Base-by-base conservation (phyloP, 768 basidiomycete genomes). In the Chlorophyllum brunneum region DNA sequence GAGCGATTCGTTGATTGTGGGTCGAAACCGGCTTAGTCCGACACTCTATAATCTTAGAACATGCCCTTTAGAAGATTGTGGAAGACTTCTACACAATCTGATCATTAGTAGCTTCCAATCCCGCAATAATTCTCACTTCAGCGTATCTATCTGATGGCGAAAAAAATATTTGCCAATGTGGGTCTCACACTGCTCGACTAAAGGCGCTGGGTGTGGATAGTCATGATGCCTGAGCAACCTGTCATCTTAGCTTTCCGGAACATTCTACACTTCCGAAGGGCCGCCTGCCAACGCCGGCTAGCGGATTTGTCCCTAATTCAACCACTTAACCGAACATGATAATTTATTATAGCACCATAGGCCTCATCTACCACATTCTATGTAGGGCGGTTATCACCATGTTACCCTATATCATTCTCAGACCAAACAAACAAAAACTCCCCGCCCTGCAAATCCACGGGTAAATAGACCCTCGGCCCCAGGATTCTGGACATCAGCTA, bases 11-110 rank as follows among this genome's bases (percentile, higher is more conserved):
- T 15, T n/a, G n/a, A n/a, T n/a, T 34, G 22, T 40, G 48, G 38
- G n/a, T 42, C 49, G 40, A 51, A 33, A 39, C 37, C 44, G 42
- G 42, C 30, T n/a, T 39, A 40, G 43, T 11, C 42, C 43, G 27
- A 27, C n/a, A 2, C 22, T 7, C 22, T 44, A 18, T 41, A 46
- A 38, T 53, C 27, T 40, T 46, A 45, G 51, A 38, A 53, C 36
- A 34, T 11, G 22, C 30, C 10, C 30, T 42, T n/a, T 16, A 18
- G 20, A 42, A 43, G 13, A 24, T 31, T 30, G 10, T 22, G 24
- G 7, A n/a, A 9, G 8, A 20, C 51, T 52, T 52, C 51, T 37
- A 22, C 34, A 24, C 41, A 52, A 52, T 38, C 51, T 52, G 51
- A 52, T 44, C 18, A 16, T 31, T 18, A 11, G 11, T 37, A 26